Evolutionary conservation across 2,329 filamentous ascomycete species (phyloP).

Genomic region (Sarocladiaceae sp.): DNA sequence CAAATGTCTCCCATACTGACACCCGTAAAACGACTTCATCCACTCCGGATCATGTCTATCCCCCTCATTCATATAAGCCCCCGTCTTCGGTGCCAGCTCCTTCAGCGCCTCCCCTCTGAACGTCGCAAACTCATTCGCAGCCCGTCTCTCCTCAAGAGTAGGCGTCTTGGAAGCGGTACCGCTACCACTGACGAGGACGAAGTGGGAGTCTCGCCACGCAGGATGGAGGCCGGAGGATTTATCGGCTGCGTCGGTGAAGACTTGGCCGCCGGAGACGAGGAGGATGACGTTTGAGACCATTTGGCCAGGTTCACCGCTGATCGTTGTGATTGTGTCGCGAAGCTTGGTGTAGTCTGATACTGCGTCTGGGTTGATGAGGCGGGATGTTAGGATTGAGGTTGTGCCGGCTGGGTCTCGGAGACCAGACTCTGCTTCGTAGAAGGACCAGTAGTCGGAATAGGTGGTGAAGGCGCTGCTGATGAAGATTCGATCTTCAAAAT

Average conservation of each 20-base stretch:
- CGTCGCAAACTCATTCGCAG: constrained; percentile 22
- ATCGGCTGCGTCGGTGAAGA: constrained; percentile 22
- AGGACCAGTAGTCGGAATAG: constrained; percentile 26
- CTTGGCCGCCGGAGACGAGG: constrained; percentile 25
- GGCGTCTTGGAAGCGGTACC: constrained; percentile 15
- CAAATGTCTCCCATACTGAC: constrained; percentile 24
- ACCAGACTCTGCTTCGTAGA: constrained; percentile 21
- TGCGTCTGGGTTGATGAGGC: constrained; percentile 20
- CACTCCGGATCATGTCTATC: constrained; percentile 29
- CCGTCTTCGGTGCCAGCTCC: constrained; percentile 32
- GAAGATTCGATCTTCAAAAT: constrained; percentile 17
- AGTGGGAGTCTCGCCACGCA: constrained; percentile 22
- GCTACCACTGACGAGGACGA: constrained; percentile 16
- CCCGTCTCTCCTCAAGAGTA: constrained; percentile 14
- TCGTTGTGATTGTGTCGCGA: constrained; percentile 20
- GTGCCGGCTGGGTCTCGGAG: constrained; percentile 19
- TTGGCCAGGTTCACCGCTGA: constrained; percentile 20
- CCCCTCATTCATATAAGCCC: constrained; percentile 39
- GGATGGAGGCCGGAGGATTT: constrained; percentile 21
- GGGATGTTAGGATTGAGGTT: constrained; percentile 21
- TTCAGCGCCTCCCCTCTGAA: constrained; percentile 25
- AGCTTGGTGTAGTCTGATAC: constrained; percentile 16
- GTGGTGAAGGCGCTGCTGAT: constrained; percentile 18
- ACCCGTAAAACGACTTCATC: constrained; percentile 29
- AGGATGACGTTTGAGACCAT: constrained; percentile 19